Base-by-base conservation (phyloP, 306 rosid species). In the Cucumis melo region DNA sequence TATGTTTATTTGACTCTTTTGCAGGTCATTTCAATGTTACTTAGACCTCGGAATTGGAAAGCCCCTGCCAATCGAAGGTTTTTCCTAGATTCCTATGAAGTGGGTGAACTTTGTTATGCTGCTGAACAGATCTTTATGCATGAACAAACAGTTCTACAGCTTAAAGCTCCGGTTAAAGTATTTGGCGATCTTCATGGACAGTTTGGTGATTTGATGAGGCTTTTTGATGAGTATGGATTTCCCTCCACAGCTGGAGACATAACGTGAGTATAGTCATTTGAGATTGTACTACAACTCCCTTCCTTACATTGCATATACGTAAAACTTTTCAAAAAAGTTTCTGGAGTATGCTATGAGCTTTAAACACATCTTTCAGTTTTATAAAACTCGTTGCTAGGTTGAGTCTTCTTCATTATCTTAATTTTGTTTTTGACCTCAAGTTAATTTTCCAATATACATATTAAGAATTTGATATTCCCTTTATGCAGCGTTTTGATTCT, bases 131-230 rank as follows among this genome's bases (percentile, higher is more conserved):
- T 95, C 80, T 95, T 95, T 86, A 92, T 92, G 93, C 96, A 95
- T 16, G 99, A 95, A 79, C 93, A 90, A 23, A 95, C 97, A 51
- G 98, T 95, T 85, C 98, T 95, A 82, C 97, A 92, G 89, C 90
- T 95, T 78, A 95, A 90, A 86, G 99, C 99, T 71, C 99, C 98
- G 17, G 78, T 95, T 81, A 95, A 95, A 87, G 92, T 95, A 83
- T 95, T 95, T 80, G 99, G 99, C 23, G 99, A 95, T 89, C 99
- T 95, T 83, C 99, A 95, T 84, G 98, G 98, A 81, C 98, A 95
- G 87, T 95, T 95, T 85, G 99, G 99, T 84, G 99, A 95, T 82
- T 87, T 95, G 84, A 95, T 95, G 99, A 91, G 99, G 80, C 86
- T 95, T 75, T 92, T 95, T 80, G 99, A 92, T 91, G 99, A 95